phyloP scores from a whole-genome alignment of 1,284 basidiomycete species.

The Leccinum cinnamomeum region DNA sequence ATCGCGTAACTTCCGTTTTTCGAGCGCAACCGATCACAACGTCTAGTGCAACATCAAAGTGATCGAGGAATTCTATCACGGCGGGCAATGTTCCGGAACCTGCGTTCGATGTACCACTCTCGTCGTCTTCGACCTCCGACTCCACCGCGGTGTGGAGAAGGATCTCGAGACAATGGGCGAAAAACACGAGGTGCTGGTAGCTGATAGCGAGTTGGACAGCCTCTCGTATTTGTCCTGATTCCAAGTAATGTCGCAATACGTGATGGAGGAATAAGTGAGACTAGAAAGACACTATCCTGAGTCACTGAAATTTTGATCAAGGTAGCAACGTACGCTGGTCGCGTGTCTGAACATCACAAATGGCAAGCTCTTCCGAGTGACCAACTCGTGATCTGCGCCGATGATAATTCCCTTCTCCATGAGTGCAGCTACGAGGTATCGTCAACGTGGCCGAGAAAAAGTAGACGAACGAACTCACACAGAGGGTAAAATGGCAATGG shows the following conservation, averaged over 20 bases:
- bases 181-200: conserved; percentile 90
- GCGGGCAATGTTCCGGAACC: conserved; percentile 50
- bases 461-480: conserved; percentile 56
- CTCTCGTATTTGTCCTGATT: conserved; percentile 65
- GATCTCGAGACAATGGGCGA: conserved; percentile 92
- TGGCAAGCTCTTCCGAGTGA: conserved; percentile 74
- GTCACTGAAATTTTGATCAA: neutral
- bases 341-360: conserved; percentile 93
- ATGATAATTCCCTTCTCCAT: conserved; percentile 99
- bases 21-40: conserved; percentile 96
- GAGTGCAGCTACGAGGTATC: conserved; percentile 67
- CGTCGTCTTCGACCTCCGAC: conserved; percentile 59
- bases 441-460: conserved; percentile 7
- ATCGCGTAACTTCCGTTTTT: conserved; percentile 94
- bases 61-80: conserved; percentile 90
- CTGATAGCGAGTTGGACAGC: conserved; percentile 87
- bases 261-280: conserved; percentile 96
- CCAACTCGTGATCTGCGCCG: conserved; percentile 89
- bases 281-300: conserved; percentile 39
- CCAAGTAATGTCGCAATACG: conserved; percentile 84
- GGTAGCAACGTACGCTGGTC: conserved; percentile 67
- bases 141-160: conserved; percentile 93
- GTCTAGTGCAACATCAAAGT: conserved; percentile 88
- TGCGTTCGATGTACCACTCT: conserved; percentile 30
- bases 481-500: conserved; percentile 93